These are phyloP conservation scores for Isatis lusitanica DNA, from an alignment of 441 rosid genomes.

Conservation along the genomic window DNA sequence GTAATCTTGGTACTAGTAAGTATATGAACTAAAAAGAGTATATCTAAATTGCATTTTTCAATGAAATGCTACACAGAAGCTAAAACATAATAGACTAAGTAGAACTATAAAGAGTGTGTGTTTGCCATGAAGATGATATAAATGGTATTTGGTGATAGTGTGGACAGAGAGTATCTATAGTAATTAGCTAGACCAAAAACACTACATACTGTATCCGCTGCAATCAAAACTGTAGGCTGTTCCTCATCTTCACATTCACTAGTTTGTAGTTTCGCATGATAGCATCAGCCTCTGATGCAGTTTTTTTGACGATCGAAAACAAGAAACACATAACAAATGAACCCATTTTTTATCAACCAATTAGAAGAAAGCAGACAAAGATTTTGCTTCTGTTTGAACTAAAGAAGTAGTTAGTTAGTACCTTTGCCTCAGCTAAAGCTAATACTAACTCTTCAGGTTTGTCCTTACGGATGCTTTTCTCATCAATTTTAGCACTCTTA, in stretches of 20 bases:
- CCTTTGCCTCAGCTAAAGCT: slow-evolving; percentile 96
- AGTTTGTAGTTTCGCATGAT: slow-evolving; percentile 52
- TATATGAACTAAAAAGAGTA: background rate
- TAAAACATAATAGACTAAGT: background rate
- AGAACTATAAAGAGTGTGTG: slow-evolving; percentile 25
- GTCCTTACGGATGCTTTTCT: slow-evolving; percentile 73
- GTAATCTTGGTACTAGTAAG: background rate
- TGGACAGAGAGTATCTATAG: background rate
- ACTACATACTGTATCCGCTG: slow-evolving; percentile 78
- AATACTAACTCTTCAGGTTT: slow-evolving; percentile 89
- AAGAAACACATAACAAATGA: background rate
- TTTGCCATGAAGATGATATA: slow-evolving; percentile 32
- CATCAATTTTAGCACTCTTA: slow-evolving; percentile 97
- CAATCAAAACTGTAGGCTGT: slow-evolving; percentile 50
- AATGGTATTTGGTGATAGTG: slow-evolving; percentile 41
- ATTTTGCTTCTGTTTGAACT: background rate
- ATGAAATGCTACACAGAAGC: background rate
- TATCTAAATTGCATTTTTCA: background rate
- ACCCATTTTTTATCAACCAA: background rate
- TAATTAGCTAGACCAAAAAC: slow-evolving; percentile 9
- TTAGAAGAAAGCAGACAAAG: background rate
- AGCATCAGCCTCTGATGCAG: no score
- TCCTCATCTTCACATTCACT: slow-evolving; percentile 41
- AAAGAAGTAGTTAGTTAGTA: slow-evolving; percentile 18
- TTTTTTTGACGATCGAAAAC: no score